phyloP scores from a whole-genome alignment of 2,329 filamentous ascomycete genomes.

The Cladosporium sp. region DNA sequence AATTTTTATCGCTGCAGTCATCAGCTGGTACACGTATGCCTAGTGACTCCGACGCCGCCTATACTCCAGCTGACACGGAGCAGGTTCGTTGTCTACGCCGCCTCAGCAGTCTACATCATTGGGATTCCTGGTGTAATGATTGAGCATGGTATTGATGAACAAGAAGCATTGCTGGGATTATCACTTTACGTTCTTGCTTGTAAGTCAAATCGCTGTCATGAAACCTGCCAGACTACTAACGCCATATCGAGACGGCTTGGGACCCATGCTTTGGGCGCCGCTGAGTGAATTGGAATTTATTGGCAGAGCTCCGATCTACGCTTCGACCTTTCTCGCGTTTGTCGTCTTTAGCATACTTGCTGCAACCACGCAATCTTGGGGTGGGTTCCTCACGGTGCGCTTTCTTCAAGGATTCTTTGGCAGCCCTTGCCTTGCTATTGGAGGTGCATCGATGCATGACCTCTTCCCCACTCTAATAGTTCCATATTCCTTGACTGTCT shows the following conservation, averaged over 20 bases:
- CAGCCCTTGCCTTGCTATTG: not conserved
- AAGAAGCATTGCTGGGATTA: not conserved
- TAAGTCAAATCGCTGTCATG: not conserved
- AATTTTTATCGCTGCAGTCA: not conserved
- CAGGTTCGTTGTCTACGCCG: slow-evolving; percentile 1
- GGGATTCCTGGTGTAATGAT: not conserved
- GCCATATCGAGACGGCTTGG: slow-evolving; percentile 9
- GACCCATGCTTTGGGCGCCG: slow-evolving; percentile 22
- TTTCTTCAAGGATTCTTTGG: slow-evolving; percentile 61
- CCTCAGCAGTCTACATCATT: slow-evolving; percentile 2
- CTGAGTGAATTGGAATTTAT: slow-evolving; percentile 21
- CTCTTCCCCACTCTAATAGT: slow-evolving; percentile 47
- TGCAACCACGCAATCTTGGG: slow-evolving; percentile 55
- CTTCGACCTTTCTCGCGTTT: slow-evolving; percentile 20
- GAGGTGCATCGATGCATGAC: not conserved
- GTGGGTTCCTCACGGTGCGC: slow-evolving; percentile 56
- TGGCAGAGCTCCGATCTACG: slow-evolving; percentile 21
- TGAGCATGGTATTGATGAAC: not conserved
- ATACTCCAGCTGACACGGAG: not conserved
- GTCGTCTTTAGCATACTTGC: slow-evolving; percentile 18
- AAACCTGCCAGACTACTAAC: not conserved
- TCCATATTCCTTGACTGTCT: slow-evolving; percentile 44
- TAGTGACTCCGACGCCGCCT: not conserved
- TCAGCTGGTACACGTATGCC: not conserved
- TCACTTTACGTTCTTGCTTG: not conserved